Conservation (phyloP, 2,329 filamentous ascomycete species). For the Cladosporium sp. region DNA sequence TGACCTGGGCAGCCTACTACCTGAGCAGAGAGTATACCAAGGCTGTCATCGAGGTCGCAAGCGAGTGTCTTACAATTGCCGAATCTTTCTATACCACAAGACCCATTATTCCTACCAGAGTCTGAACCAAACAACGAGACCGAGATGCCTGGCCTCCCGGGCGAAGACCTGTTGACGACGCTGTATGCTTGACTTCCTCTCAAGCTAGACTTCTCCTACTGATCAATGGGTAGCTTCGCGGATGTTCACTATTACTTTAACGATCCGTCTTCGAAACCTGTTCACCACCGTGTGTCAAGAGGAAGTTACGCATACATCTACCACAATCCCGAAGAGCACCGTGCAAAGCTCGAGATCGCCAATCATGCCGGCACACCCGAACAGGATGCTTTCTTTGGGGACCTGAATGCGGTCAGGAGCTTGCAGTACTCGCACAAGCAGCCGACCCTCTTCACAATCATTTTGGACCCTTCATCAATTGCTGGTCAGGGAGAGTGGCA, state of each 20-base stretch:
- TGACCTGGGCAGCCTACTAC: constrained; percentile 12
- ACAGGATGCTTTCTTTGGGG: constrained; percentile 75
- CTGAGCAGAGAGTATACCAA: constrained; percentile 23
- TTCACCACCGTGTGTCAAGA: constrained; percentile 77
- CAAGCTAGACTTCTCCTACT: background rate
- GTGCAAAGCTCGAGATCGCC: constrained; percentile 69
- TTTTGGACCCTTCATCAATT: constrained; percentile 49
- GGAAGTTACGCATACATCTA: constrained; percentile 77
- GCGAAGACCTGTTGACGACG: constrained; percentile 44
- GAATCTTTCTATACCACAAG: constrained; percentile 20
- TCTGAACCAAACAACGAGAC: constrained; percentile 10
- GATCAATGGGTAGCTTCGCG: constrained; percentile 55
- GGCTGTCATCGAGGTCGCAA: constrained; percentile 23
- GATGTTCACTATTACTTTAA: constrained; percentile 77
- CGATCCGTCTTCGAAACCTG: constrained; percentile 60
- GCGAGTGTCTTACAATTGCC: constrained; percentile 25
- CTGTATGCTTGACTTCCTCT: constrained; percentile 35
- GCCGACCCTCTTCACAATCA: constrained; percentile 64
- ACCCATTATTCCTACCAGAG: constrained; percentile 15
- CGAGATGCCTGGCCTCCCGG: constrained; percentile 44
- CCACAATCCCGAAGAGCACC: constrained; percentile 62
- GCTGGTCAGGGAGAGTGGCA: constrained; percentile 60
- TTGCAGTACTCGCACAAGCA: constrained; percentile 71
- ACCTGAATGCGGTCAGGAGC: constrained; percentile 56
- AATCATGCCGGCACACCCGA: constrained; percentile 68